Evolutionary conservation across 805 yeast genomes (phyloP).

Genomic region (Ogataea polymorpha): DNA sequence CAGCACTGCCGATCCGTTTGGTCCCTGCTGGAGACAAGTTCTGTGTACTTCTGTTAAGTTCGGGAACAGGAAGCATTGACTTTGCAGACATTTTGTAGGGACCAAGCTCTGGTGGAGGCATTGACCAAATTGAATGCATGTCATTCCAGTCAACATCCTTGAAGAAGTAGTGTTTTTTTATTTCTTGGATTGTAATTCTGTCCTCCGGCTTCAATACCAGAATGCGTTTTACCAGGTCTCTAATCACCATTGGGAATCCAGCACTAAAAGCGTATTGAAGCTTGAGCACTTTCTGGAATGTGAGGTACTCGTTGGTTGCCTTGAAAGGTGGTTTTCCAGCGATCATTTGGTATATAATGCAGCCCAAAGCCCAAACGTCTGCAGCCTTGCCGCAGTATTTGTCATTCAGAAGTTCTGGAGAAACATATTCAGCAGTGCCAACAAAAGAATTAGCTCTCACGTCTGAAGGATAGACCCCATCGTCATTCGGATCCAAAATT

Average conservation of each 20-base stretch:
- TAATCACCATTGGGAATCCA: constrained; percentile 69
- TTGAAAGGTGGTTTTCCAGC: constrained; percentile 77
- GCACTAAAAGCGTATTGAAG: constrained; percentile 81
- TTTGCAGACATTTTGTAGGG: constrained; percentile 75
- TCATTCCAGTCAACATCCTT: constrained; percentile 52
- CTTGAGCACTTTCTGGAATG: constrained; percentile 79
- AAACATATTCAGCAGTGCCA: constrained; percentile 82
- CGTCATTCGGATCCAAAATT: constrained; percentile 51
- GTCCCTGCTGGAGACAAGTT: constrained; percentile 14
- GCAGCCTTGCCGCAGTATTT: constrained; percentile 63
- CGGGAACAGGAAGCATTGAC: constrained; percentile 76
- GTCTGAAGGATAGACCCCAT: constrained; percentile 60
- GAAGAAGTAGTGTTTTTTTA: constrained; percentile 65
- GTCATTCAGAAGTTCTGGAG: constrained; percentile 74
- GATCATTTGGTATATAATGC: constrained; percentile 58
- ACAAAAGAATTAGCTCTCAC: constrained; percentile 77
- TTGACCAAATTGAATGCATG: constrained; percentile 54
- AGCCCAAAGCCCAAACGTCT: constrained; percentile 62
- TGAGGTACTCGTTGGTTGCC: constrained; percentile 76
- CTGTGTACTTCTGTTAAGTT: constrained; percentile 30
- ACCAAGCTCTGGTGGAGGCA: constrained; percentile 58
- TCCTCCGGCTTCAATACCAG: constrained; percentile 61
- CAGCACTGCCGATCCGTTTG: constrained; percentile 6
- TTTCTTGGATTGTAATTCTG: constrained; percentile 53
- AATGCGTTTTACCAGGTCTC: constrained; percentile 72